Evolutionary conservation across 2,329 filamentous ascomycete species (phyloP).

Genomic region (Aspergillus sp.): DNA sequence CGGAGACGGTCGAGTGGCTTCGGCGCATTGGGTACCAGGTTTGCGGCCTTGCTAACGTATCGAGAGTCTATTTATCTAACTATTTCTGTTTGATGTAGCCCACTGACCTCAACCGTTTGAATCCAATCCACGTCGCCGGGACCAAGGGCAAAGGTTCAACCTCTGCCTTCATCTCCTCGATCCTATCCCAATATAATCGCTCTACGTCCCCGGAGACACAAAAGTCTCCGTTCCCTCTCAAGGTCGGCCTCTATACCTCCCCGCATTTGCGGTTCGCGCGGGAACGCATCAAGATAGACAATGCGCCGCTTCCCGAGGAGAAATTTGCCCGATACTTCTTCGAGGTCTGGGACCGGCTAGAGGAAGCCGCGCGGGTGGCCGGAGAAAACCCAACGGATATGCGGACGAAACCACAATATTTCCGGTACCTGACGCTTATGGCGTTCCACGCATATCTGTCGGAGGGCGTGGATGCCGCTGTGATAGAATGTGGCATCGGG

Average conservation of each 20-base stretch:
- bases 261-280: conserved; percentile 76
- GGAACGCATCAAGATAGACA: conserved; percentile 75
- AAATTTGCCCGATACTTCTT: conserved; percentile 72
- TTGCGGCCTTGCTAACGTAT: conserved; percentile 33
- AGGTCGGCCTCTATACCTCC: conserved; percentile 73
- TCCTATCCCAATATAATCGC: conserved; percentile 56
- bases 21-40: conserved; percentile 65
- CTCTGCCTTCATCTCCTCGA: conserved; percentile 70
- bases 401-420: conserved; percentile 74
- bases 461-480: conserved; percentile 66
- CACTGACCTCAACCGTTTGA: conserved; percentile 51
- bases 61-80: no score
- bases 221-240: conserved; percentile 31
- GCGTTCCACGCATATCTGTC: conserved; percentile 73
- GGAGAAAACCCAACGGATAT: conserved; percentile 44
- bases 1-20: conserved; percentile 74
- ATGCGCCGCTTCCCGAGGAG: conserved; percentile 56
- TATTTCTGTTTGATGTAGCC: conserved; percentile 37
- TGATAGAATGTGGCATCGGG: conserved; percentile 90
- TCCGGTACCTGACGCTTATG: conserved; percentile 81
- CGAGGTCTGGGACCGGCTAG: conserved; percentile 66
- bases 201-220: conserved; percentile 21
- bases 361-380: conserved; percentile 43
- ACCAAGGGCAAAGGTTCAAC: conserved; percentile 93
- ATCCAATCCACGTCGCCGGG: conserved; percentile 73